Conservation (phyloP, 164 flowering plant genomes). For the Tetrastigma voinierianum region DNA sequence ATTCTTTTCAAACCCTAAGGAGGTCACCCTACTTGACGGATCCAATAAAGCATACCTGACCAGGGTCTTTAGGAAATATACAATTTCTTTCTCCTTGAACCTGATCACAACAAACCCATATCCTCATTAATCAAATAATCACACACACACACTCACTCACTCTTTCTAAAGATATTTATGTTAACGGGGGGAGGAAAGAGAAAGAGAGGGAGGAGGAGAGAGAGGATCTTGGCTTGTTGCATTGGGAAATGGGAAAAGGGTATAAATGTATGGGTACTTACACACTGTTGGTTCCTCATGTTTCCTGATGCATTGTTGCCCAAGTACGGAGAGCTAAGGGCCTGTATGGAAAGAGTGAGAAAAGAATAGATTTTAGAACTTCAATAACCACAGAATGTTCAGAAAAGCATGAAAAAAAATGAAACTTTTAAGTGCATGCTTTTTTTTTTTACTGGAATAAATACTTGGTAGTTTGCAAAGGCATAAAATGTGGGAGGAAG, state of each 20-base stretch:
- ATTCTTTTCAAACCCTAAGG: constrained; percentile 27
- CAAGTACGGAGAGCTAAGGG: constrained; percentile 84
- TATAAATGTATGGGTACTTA: constrained; percentile 31
- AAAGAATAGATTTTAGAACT: constrained; percentile 11
- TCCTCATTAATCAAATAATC: constrained; percentile 16
- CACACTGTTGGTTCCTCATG: constrained; percentile 55
- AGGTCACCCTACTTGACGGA: constrained; percentile 36
- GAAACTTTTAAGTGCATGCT: constrained; percentile 43
- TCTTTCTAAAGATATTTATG: no score
- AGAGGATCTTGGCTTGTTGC: constrained; percentile 6
- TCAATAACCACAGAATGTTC: constrained; percentile 22
- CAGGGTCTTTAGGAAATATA: constrained; percentile 76
- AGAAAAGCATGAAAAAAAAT: constrained; percentile 15
- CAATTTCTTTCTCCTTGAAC: constrained; percentile 63
- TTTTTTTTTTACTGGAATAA: constrained; percentile 11
- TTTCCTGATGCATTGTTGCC: constrained; percentile 51
- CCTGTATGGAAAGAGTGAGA: constrained; percentile 41
- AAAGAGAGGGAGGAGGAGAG: constrained; percentile 19
- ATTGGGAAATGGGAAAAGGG: constrained; percentile 18
- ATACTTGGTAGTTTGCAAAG: constrained; percentile 18
- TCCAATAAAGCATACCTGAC: constrained; percentile 83
- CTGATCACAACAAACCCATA: constrained; percentile 21
- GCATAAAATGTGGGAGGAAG: constrained; percentile 11
- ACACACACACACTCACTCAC: no score
- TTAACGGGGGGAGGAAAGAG: constrained; percentile 6